A percentile compares a stretch with the other conserved stretches of the same genome.
These are phyloP conservation scores for Pseudoscleropodium purum DNA, from an alignment of 225 moss, liverwort and hornwort species.

Conservation along the genomic window DNA sequence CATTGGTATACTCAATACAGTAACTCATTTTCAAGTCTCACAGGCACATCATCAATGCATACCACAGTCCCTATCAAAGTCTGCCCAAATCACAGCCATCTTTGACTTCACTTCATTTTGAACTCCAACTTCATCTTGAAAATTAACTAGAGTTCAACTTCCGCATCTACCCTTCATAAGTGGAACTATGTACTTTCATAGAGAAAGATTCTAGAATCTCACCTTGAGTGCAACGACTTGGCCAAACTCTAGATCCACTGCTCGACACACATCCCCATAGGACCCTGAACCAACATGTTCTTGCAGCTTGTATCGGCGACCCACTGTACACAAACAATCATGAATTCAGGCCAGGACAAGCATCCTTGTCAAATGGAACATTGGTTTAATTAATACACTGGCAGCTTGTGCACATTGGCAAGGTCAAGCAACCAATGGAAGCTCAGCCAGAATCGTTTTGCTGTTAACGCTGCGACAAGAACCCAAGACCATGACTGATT, in stretches of 20 bases:
- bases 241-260: conserved; percentile 60
- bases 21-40: not conserved
- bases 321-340: conserved; percentile 43
- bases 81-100: not conserved
- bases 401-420: not conserved
- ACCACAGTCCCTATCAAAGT: not conserved
- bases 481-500: not conserved
- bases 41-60: not conserved
- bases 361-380: not conserved
- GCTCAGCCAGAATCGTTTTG: not conserved
- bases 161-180: not conserved
- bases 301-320: conserved; percentile 57
- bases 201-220: not conserved
- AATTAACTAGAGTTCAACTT: not conserved
- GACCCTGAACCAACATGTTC: conserved; percentile 90
- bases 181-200: not conserved
- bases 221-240: conserved; percentile 86
- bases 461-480: not conserved
- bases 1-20: not conserved
- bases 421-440: not conserved
- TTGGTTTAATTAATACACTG: not conserved
- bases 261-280: conserved; percentile 88
- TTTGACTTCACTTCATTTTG: not conserved
- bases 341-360: not conserved
- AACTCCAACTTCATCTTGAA: not conserved